These are phyloP conservation scores for Borovskyia barvae DNA, from an alignment of 208 protist genomes.

Conservation along the genomic window DNA sequence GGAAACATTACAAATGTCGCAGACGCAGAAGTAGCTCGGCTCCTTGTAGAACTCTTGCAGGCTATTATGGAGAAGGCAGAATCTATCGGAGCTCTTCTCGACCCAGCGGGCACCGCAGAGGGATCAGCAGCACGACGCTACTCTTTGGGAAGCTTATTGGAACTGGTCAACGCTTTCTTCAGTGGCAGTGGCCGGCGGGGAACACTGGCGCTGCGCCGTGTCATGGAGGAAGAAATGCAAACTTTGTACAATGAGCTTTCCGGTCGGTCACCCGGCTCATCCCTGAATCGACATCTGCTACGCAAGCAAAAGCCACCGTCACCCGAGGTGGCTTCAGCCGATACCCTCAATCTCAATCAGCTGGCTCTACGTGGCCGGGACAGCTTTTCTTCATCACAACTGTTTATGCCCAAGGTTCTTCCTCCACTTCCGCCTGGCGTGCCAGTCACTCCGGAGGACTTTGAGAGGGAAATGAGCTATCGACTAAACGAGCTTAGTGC, in stretches of 20 bases:
- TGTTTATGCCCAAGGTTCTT: constrained; percentile 2
- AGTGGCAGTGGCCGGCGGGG: not conserved
- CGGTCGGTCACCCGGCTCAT: constrained; percentile 1
- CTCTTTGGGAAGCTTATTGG: constrained; percentile 7
- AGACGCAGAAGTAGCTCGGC: constrained; percentile 7
- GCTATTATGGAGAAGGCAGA: constrained; percentile 7
- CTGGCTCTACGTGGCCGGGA: not conserved
- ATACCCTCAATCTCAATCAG: constrained; percentile 16
- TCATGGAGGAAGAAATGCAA: not conserved
- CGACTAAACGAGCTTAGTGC: constrained; percentile 16
- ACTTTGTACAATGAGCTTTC: not conserved
- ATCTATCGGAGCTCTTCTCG: constrained; percentile 6
- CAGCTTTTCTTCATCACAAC: not conserved
- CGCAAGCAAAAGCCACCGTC: constrained; percentile 33
- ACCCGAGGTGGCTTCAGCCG: constrained; percentile 10
- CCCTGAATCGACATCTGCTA: constrained; percentile 4
- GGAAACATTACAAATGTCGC: constrained; percentile 1
- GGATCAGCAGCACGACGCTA: not conserved
- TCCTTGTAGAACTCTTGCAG: constrained; percentile 19
- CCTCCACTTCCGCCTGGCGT: constrained; percentile 1
- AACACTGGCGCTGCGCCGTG: not conserved
- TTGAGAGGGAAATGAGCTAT: constrained; percentile 4
- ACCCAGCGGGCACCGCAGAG: constrained; percentile 1
- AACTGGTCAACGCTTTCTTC: constrained; percentile 3
- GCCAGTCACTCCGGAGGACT: not conserved